Percentiles rank a stretch among this genome's conserved stretches.
phyloP scores from a whole-genome alignment of 371 early-diverging fungal genomes.

The Coemansia sp. region DNA sequence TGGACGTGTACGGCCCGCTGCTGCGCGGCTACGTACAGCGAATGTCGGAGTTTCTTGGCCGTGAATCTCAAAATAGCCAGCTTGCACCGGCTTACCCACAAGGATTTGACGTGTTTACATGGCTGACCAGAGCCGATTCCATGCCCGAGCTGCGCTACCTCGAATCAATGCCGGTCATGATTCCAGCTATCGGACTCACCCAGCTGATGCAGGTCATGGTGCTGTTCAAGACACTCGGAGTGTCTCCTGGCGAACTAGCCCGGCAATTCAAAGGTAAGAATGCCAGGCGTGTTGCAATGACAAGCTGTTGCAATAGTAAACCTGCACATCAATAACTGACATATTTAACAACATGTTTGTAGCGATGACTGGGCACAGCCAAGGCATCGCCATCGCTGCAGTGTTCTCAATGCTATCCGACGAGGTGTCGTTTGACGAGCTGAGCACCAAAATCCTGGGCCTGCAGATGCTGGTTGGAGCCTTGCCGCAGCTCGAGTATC shows the following conservation, averaged over 20 bases:
- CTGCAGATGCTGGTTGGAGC: slow-evolving; percentile 10
- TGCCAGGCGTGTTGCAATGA: too few relatives aligned
- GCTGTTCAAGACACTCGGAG: slow-evolving; percentile 58
- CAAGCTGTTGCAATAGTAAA: too few relatives aligned
- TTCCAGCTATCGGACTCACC: slow-evolving; percentile 84
- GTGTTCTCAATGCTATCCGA: slow-evolving; percentile 78
- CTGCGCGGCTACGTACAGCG: slow-evolving; percentile 69
- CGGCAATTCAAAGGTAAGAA: slow-evolving; percentile 56
- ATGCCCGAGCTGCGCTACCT: slow-evolving; percentile 74
- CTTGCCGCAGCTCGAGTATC: slow-evolving; percentile 6
- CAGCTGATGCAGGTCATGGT: slow-evolving; percentile 57
- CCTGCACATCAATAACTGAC: neutral
- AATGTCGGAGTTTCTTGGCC: slow-evolving; percentile 67
- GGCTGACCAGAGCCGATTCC: slow-evolving; percentile 74
- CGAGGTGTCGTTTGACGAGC: slow-evolving; percentile 69
- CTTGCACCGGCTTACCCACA: slow-evolving; percentile 65
- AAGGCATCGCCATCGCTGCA: slow-evolving; percentile 85
- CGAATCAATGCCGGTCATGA: slow-evolving; percentile 73
- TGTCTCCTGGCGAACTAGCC: slow-evolving; percentile 54
- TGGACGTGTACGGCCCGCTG: slow-evolving; percentile 74
- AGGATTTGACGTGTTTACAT: slow-evolving; percentile 76
- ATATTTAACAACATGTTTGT: neutral
- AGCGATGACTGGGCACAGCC: slow-evolving; percentile 80
- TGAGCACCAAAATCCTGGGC: slow-evolving; percentile 79
- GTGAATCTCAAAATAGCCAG: slow-evolving; percentile 64